Evolutionary conservation across 352 stramenopile species (phyloP), one percentile per base, ranked within the genome.

Genomic region (Elongisporangium undulatum): DNA sequence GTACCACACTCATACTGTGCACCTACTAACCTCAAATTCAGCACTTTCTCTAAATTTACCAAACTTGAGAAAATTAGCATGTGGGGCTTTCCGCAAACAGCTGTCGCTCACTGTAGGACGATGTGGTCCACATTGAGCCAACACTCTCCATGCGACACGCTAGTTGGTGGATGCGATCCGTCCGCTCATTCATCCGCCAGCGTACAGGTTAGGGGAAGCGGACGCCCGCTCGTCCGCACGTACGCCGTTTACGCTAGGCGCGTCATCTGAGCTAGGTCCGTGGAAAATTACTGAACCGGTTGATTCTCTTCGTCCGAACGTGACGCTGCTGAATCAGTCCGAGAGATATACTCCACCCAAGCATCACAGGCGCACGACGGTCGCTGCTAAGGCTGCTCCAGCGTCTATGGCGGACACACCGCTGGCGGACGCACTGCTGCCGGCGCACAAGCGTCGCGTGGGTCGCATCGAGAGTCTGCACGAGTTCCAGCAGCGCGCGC

Each of bases 401-500:
- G 9, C 5, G 29, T 41, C 29, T 9, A 41, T 41, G 29, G 29
- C 29, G 29, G 29, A 41, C 29, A 41, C 29, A 41, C 29, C 29
- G 55, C 63, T 68, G 24, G 55, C 63, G 34, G 77, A 86, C 51
- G 72, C 82, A 22, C 62, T 69, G 55, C 59, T 91, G 52, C 84
- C 84, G 3, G 69, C 79, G 17, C 77, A 90, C 58, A 76, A 88
- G 72, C 82, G 82, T 51, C 82, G 82, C 53, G 75, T 68, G 16
- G 85, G 85, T 1, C 85, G 82, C 53, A 91, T 94, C 53, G 71
- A 71, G 48, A 92, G 82, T 61, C 69, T 94, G 23, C 79, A 89
- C 58, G 85, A 94, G 73, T 94, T 94, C 71, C 82, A 92, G 67
- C 84, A 92, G 64, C 84, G 84, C 26, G 84, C 78, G 41, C 73